These are phyloP conservation scores for Wickerhamomyces chambardii DNA, from an alignment of 805 yeast genomes.

Conservation along the genomic window DNA sequence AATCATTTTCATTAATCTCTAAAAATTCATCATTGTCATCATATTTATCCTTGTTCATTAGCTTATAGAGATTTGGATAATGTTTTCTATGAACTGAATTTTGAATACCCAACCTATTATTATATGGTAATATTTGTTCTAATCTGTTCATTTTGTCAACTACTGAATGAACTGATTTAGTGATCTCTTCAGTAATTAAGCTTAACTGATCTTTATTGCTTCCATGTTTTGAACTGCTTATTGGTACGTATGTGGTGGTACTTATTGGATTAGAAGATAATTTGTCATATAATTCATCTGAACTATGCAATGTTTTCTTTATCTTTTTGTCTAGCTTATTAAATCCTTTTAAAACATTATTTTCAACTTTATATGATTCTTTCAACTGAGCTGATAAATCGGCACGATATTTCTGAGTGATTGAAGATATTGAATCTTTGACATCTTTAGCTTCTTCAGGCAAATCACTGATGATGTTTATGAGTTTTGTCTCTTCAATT, in stretches of 20 bases:
- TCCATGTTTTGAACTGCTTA: too few species aligned
- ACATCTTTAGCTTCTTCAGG: constrained; percentile 4
- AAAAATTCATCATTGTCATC: neutral
- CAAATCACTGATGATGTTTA: constrained; percentile 2
- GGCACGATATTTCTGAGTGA: neutral
- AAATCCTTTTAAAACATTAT: neutral
- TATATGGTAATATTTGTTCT: constrained; percentile 25
- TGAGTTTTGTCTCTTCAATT: constrained; percentile 6
- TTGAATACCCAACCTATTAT: constrained; percentile 25
- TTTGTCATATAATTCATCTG: constrained; percentile 3
- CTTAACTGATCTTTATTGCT: constrained; percentile 1
- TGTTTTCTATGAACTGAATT: constrained; percentile 31
- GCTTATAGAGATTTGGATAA: constrained; percentile 29
- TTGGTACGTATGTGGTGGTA: too few species aligned
- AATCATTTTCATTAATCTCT: neutral
- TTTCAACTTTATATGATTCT: constrained; percentile 1
- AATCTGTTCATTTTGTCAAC: constrained; percentile 18
- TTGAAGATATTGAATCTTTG: neutral
- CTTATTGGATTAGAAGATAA: too few species aligned
- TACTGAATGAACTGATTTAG: constrained; percentile 6
- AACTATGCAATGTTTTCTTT: constrained; percentile 1
- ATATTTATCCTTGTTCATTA: constrained; percentile 6
- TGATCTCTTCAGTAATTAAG: constrained; percentile 3
- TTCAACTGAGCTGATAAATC: constrained; percentile 2
- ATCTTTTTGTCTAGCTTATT: constrained; percentile 1